These are phyloP conservation scores for Corinectria fuckeliana DNA, from an alignment of 2,329 filamentous ascomycete species.

Conservation along the genomic window DNA sequence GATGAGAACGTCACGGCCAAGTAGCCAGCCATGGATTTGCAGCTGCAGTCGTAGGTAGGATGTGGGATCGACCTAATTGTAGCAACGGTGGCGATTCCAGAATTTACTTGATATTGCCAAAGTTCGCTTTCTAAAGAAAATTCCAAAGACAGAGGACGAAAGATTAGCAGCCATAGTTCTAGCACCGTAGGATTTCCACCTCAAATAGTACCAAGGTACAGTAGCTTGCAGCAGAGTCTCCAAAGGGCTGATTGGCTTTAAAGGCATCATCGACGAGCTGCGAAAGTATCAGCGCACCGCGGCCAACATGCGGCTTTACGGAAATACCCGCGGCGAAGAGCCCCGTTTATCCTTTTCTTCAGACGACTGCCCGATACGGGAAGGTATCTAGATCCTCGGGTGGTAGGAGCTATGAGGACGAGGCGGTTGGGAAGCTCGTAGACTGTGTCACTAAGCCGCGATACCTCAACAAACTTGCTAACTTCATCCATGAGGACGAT, in stretches of 20 bases:
- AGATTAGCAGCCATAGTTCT: not conserved
- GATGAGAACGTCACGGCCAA: slow-evolving; percentile 53
- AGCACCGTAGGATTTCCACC: not conserved
- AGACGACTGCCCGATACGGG: slow-evolving; percentile 67
- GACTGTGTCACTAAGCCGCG: slow-evolving; percentile 13
- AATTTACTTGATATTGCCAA: slow-evolving; percentile 63
- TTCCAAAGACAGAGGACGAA: not conserved
- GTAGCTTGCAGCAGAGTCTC: not conserved
- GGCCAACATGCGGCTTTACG: not conserved
- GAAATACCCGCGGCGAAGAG: slow-evolving; percentile 34
- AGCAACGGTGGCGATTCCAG: slow-evolving; percentile 78
- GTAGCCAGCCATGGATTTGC: slow-evolving; percentile 57
- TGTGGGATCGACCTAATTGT: slow-evolving; percentile 71
- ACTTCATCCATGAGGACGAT: not conserved
- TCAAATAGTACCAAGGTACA: not conserved
- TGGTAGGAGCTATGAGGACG: not conserved
- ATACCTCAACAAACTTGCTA: slow-evolving; percentile 11
- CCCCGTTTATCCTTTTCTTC: slow-evolving; percentile 71
- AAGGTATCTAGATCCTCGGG: slow-evolving; percentile 46
- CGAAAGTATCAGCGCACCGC: slow-evolving; percentile 58
- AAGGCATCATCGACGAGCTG: slow-evolving; percentile 57
- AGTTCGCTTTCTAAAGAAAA: not conserved
- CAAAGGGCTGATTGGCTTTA: slow-evolving; percentile 40
- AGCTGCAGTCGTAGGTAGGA: slow-evolving; percentile 64
- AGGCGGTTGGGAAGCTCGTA: slow-evolving; percentile 9